These are phyloP conservation scores for Daldinia bambusicola DNA, from an alignment of 495 filamentous ascomycete species.

Conservation along the genomic window DNA sequence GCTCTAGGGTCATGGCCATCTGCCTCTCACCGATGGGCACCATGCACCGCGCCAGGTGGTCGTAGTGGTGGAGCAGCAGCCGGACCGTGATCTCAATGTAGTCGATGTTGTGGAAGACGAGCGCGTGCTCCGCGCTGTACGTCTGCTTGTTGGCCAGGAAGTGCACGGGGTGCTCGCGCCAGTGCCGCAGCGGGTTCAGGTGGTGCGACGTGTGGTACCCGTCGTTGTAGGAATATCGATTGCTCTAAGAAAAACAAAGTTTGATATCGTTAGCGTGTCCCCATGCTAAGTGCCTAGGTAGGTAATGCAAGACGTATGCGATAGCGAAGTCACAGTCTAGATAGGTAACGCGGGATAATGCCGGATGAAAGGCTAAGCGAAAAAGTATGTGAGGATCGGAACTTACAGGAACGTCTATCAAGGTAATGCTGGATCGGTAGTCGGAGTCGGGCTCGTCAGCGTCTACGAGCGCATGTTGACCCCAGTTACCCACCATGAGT, in stretches of 20 bases:
- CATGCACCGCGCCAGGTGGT: slow-evolving; percentile 68
- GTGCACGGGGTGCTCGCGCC: slow-evolving; percentile 75
- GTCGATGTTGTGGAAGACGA: slow-evolving; percentile 78
- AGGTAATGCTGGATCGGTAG: slow-evolving; percentile 74
- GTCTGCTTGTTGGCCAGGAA: slow-evolving; percentile 70
- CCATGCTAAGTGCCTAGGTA: no score
- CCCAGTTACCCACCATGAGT: slow-evolving; percentile 80
- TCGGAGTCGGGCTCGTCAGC: slow-evolving; percentile 73
- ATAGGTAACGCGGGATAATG: slow-evolving; percentile 6
- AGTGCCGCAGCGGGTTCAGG: slow-evolving; percentile 76
- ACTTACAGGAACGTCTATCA: slow-evolving; percentile 77
- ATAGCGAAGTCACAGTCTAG: not conserved
- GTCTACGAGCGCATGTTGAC: slow-evolving; percentile 79
- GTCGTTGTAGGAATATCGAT: slow-evolving; percentile 80
- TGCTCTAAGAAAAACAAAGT: slow-evolving; percentile 63
- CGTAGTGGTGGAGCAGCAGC: slow-evolving; percentile 70
- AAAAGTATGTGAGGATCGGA: not conserved
- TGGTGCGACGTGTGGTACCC: slow-evolving; percentile 83
- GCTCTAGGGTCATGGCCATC: slow-evolving; percentile 66
- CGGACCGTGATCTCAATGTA: slow-evolving; percentile 73
- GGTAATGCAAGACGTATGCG: slow-evolving; percentile 12
- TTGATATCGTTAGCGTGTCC: not conserved
- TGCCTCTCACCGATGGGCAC: slow-evolving; percentile 74
- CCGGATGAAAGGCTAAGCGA: not conserved
- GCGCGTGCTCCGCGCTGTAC: slow-evolving; percentile 68